Percentiles rank a stretch among this genome's conserved stretches.
Evolutionary conservation across 2,329 filamentous ascomycete species (phyloP).

Genomic region (Pyrenophora graminea): DNA sequence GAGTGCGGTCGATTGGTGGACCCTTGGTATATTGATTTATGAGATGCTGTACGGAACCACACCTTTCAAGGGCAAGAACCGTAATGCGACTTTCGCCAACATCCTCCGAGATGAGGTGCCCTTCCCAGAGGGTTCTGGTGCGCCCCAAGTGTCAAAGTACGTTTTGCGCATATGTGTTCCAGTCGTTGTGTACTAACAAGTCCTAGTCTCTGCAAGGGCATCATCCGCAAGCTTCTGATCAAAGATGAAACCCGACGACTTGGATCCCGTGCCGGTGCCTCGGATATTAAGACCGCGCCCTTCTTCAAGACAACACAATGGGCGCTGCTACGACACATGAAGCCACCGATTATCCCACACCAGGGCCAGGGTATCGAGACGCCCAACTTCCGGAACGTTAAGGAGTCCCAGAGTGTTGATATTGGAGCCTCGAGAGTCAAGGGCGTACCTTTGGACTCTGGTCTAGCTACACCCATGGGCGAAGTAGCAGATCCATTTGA

Average conservation of each 20-base stretch:
- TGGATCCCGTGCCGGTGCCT: constrained; percentile 90
- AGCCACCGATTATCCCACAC: constrained; percentile 93
- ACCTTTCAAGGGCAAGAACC: constrained; percentile 98
- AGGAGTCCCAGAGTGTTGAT: constrained; percentile 95
- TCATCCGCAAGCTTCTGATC: constrained; percentile 95
- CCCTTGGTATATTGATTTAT: constrained; percentile 92
- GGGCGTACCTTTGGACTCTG: constrained; percentile 85
- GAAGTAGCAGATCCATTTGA: constrained; percentile 90
- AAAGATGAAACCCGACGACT: constrained; percentile 95
- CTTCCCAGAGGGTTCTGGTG: constrained; percentile 85
- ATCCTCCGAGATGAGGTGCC: constrained; percentile 94
- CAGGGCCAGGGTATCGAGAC: constrained; percentile 90
- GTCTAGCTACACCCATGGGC: constrained; percentile 79
- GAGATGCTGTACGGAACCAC: constrained; percentile 99
- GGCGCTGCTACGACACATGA: constrained; percentile 96
- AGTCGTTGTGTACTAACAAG: constrained; percentile 36
- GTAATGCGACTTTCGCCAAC: constrained; percentile 97
- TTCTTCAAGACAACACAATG: constrained; percentile 97
- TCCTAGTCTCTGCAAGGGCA: constrained; percentile 84
- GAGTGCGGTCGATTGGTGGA: constrained; percentile 99
- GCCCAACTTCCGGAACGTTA: constrained; percentile 96
- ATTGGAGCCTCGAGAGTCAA: constrained; percentile 63
- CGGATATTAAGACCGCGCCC: constrained; percentile 92
- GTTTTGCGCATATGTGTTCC: constrained; percentile 48
- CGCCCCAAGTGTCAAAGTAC: constrained; percentile 89